These are phyloP conservation scores for Trichophyton verrucosum DNA, from an alignment of 2,329 filamentous ascomycete species.

Conservation along the genomic window DNA sequence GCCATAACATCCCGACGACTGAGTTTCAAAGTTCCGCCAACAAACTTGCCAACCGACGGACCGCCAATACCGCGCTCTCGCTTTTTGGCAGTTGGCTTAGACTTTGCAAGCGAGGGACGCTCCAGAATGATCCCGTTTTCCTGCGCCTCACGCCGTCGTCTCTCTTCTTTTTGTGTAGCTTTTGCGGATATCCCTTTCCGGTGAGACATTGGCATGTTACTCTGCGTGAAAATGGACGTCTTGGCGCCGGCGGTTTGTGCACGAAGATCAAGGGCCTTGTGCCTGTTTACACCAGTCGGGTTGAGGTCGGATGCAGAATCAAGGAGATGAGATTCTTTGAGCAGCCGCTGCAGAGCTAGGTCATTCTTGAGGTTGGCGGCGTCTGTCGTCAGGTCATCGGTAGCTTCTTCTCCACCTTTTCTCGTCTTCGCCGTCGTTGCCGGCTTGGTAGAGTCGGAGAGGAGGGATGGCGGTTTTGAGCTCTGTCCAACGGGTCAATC, in stretches of 20 bases:
- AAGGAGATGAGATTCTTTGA: conserved; percentile 83
- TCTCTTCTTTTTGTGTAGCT: conserved; percentile 51
- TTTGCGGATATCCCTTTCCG: conserved; percentile 72
- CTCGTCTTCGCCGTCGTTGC: conserved; percentile 30
- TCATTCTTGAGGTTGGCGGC: conserved; percentile 68
- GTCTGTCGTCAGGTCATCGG: conserved; percentile 47
- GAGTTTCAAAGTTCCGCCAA: conserved; percentile 64
- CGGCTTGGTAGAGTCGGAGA: conserved; percentile 14
- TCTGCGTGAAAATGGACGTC: conserved; percentile 58
- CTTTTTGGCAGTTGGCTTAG: conserved; percentile 28
- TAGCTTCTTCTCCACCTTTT: conserved; percentile 35
- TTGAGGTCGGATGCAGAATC: conserved; percentile 81
- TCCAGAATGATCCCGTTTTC: conserved; percentile 90
- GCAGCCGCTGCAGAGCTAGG: conserved; percentile 76
- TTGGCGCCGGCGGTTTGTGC: conserved; percentile 72
- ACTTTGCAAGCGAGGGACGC: conserved; percentile 29
- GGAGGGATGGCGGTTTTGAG: conserved; percentile 38
- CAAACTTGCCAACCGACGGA: conserved; percentile 68
- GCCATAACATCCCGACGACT: conserved; percentile 63
- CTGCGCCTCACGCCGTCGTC: conserved; percentile 62
- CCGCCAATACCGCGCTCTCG: conserved; percentile 56
- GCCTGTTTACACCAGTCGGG: conserved; percentile 57
- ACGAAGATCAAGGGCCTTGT: conserved; percentile 72
- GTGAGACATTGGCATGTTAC: conserved; percentile 79
- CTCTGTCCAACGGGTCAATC: conserved; percentile 16